Evolutionary conservation across 305 asterid genomes (phyloP), one percentile per base, ranked within the genome.

Genomic region (Fraxinus platypoda): DNA sequence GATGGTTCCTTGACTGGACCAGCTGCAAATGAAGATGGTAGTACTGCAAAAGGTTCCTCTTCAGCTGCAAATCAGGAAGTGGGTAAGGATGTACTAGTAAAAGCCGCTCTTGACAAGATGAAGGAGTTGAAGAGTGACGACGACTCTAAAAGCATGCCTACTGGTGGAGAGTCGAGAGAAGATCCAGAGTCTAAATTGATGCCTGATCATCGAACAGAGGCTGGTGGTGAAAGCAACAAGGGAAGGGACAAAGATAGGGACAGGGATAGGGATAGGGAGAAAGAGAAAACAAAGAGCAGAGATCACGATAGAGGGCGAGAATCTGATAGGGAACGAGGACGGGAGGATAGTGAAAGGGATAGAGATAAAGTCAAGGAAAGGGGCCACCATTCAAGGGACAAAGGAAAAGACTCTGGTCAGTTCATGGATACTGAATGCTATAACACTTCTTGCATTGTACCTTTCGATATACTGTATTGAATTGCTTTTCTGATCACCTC

Each of bases 261-360:
- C 4, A 85, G 86, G 77, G 84, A 81, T 35, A 75, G 81, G 76
- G 86, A 84, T 2, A 80, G 87, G 77, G 85, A 79, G 75, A 80
- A 77, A 83, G 89, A 86, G 72, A 88, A 86, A 81, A 76, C 62
- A n/a, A 87, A 78, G 75, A 30, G 84, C 35, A 80, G 89, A 46
- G 90, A 87, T 35, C 91, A 86, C 17, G 89, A 88, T 41, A 87
- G 90, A 85, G 89, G 88, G 52, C 85, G 87, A 72, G 89, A 85
- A 57, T 85, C 90, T 72, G 91, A 88, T 80, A 81, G 90, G 82
- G 90, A 88, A 49, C 76, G 88, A 33, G 90, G 86, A 62, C 78
- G 87, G 21, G 89, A 85, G 13, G 91, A 88, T 19, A 76, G 19
- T 41, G 88, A 88, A 72, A 87, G 88, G 83, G 87, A 87, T n/a